Evolutionary conservation across 2,329 filamentous ascomycete genomes (phyloP), one percentile per base, ranked within the genome.

Genomic region (Grosmannia huntii): DNA sequence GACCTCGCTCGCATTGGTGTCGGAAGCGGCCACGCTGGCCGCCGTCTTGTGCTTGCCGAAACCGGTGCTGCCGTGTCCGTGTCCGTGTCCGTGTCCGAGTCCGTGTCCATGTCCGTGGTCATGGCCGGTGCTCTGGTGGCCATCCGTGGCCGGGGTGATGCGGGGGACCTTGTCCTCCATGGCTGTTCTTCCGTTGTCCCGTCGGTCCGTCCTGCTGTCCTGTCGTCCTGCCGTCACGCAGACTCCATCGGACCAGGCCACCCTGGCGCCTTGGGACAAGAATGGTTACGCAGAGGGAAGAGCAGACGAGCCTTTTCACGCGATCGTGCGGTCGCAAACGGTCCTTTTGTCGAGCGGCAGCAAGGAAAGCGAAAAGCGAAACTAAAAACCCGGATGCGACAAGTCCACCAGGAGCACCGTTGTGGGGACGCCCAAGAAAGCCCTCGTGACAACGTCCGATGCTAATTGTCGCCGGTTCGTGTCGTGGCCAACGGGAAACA

Each of bases 1-100:
- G 12, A 36, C 16, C 2, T 54, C 53, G 36, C 53, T 65, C 61
- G 65, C 61, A 61, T 70, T 68, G 46, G 69, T 56, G 62, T 61
- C 56, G 66, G 60, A n/a, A 66, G 62, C 63, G 66, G 64, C 27
- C 61, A 50, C 60, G 23, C 33, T 38, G 33, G 61, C 48, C 59
- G 58, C 25, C 33, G 33, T 21, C 33, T 23, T 49, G 46, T 49
- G 46, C 46, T 49, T 49, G 46, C 11, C 46, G 23, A 49, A 49
- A 21, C 10, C 36, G 57, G 31, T 4, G 23, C 23, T 7, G 48
- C 25, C 38, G 51, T 50, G 14, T 21, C 46, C 46, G 21, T 49
- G 23, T 6, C 46, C 27, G 36, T 49, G 46, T 21, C 46, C 21
- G 46, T 53, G 38, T 38, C 51, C 4, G 52, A n/a, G 52, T 25